A percentile compares a stretch with the other conserved stretches of the same genome.
Conservation (phyloP, 805 yeast species). For the Diddensiella caesifluorescens region DNA sequence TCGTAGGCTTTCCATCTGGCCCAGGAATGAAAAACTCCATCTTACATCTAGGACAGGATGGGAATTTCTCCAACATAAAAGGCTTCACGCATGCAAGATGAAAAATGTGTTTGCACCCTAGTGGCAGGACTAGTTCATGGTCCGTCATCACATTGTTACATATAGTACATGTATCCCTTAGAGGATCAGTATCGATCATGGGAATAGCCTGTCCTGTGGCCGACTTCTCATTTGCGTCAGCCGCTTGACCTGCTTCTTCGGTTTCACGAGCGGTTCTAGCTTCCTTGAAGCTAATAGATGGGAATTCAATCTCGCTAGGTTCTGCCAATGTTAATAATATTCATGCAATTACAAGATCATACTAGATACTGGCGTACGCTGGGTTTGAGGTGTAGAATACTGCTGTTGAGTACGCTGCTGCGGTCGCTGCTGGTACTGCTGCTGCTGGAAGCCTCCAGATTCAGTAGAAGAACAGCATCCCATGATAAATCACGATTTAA, state of each 20-base stretch:
- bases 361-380: background rate
- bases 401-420: background rate
- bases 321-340: no score
- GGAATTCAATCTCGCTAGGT: constrained; percentile 1
- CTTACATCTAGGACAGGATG: constrained; percentile 7
- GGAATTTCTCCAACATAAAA: constrained; percentile 2
- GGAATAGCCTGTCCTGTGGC: background rate
- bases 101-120: constrained; percentile 6
- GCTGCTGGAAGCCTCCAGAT: background rate
- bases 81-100: constrained; percentile 7
- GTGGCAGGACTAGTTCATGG: constrained; percentile 34
- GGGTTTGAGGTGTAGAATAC: background rate
- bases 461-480: constrained; percentile 1
- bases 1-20: constrained; percentile 3
- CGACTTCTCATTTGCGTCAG: background rate
- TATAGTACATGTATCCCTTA: constrained; percentile 2
- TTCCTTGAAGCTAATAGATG: constrained; percentile 5
- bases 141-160: constrained; percentile 73
- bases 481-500: constrained; percentile 17
- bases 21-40: constrained; percentile 5
- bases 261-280: constrained; percentile 2
- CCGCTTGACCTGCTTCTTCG: background rate
- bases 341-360: background rate
- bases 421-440: background rate
- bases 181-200: background rate